Base-by-base conservation (phyloP, 495 filamentous ascomycete species). In the Neurospora sp. region DNA sequence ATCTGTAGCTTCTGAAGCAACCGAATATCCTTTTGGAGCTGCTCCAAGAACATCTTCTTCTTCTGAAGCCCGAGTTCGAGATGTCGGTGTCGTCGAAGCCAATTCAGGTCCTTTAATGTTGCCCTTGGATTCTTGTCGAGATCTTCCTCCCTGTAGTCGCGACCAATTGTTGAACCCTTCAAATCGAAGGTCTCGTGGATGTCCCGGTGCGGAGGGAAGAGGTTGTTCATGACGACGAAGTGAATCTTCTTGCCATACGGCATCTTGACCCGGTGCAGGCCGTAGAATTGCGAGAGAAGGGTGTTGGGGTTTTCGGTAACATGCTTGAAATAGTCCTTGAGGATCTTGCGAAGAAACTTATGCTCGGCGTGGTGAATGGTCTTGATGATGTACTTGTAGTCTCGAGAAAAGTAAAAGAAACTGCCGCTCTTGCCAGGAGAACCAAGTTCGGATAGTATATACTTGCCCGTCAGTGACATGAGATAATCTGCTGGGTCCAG, bases 371-470 rank as follows among this genome's bases (percentile, higher is more conserved):
- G 96, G 79, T 98, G 96, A 72, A 99, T 99, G 16, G 96, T 99
- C 81, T 99, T 99, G 89, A 99, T 99, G 81, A 99, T 99, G 83
- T 99, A 99, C 83, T 99, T 99, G 86, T 98, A 99, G 79, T 99
- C 96, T 70, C 96, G 88, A 38, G 96, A 98, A 84, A 99, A 99
- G 84, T 99, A 99, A 84, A 99, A 99, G 82, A 99, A 99, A 80
- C 94, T 97, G 20, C 96, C 96, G 81, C 94, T 97, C 84, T 99
- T 99, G 17, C 96, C 96, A 5, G 96, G 96, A 16, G 96, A 98
- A 22, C 96, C 96, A 39, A 99, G 85, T 81, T 99, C 96, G 1
- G 96, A 98, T 65, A 99, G 85, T 72, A 99, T 98, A 82, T 98
- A 99, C 82, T 98, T 99, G 82, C 94, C 96, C 8, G 96, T 99